phyloP scores from a whole-genome alignment of 1,284 basidiomycete genomes.

The Boletus semigastroideus region DNA sequence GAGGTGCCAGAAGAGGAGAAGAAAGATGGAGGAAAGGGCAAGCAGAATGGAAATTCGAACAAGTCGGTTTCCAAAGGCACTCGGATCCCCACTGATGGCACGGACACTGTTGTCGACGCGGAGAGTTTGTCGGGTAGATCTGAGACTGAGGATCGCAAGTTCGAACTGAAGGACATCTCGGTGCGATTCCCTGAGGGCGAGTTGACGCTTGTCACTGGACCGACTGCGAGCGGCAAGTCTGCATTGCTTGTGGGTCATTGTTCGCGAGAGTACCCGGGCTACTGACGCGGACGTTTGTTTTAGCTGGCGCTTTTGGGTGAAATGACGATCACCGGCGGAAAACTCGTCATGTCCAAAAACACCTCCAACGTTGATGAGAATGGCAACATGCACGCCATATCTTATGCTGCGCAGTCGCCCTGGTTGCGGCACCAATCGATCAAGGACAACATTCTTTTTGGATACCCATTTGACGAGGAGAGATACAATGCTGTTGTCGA shows the following conservation, averaged over 20 bases:
- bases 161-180: constrained; percentile 56
- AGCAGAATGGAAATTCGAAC: constrained; percentile 10
- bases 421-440: constrained; percentile 54
- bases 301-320: constrained; percentile 36
- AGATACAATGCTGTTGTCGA: constrained; percentile 48
- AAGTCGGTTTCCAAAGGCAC: neutral
- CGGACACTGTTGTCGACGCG: constrained; percentile 9
- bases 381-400: constrained; percentile 48
- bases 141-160: constrained; percentile 38
- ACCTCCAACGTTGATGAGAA: constrained; percentile 39
- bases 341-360: constrained; percentile 43
- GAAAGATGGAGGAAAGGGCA: constrained; percentile 13
- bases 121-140: constrained; percentile 15
- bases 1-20: constrained; percentile 32
- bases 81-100: constrained; percentile 10
- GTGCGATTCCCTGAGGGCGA: constrained; percentile 61
- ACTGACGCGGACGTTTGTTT: neutral
- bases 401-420: constrained; percentile 60
- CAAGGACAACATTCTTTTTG: constrained; percentile 50
- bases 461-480: constrained; percentile 40
- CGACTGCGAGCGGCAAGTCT: constrained; percentile 73
- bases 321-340: constrained; percentile 31
- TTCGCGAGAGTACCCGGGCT: neutral
- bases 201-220: constrained; percentile 54
- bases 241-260: constrained; percentile 27